phyloP scores from a whole-genome alignment of 2,329 filamentous ascomycete genomes.

The Chrysosporium keratinophilum region DNA sequence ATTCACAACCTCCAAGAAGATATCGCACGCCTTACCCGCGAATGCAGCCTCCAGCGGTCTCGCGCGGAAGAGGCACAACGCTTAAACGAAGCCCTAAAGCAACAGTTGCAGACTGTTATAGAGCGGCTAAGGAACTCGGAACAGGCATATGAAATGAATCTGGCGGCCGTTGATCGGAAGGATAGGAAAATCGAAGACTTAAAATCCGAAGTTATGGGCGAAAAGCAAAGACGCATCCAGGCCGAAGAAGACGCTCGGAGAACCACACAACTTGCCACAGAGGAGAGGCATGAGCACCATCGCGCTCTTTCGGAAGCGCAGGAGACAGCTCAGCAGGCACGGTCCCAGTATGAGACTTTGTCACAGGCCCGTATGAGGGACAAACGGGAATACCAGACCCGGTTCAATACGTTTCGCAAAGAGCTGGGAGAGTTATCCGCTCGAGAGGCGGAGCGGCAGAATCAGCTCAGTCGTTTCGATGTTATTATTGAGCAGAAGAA shows the following conservation, averaged over 20 bases:
- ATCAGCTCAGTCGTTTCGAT: conserved; percentile 33
- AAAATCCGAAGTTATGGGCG: conserved; percentile 32
- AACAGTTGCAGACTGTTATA: conserved; percentile 37
- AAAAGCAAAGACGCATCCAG: conserved; percentile 32
- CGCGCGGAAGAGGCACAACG: conserved; percentile 40
- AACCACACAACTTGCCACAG: conserved; percentile 30
- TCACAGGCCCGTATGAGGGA: conserved; percentile 33
- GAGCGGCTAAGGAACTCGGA: conserved; percentile 39
- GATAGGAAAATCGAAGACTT: conserved; percentile 41
- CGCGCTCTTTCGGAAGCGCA: conserved; percentile 30
- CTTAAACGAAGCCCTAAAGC: conserved; percentile 37
- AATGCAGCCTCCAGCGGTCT: conserved; percentile 37
- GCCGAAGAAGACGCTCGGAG: conserved; percentile 34
- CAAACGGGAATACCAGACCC: conserved; percentile 31
- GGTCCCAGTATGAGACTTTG: conserved; percentile 38
- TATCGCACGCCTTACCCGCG: conserved; percentile 40
- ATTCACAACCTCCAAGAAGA: conserved; percentile 43
- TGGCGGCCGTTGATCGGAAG: conserved; percentile 38
- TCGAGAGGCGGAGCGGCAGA: conserved; percentile 30
- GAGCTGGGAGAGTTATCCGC: conserved; percentile 28
- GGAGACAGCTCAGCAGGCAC: conserved; percentile 32
- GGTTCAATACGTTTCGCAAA: conserved; percentile 30
- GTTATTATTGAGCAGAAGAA: conserved; percentile 39
- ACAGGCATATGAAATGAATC: conserved; percentile 39
- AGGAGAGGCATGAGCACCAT: conserved; percentile 33